Conservation (phyloP, 495 filamentous ascomycete genomes). For the Penicillium steckii region DNA sequence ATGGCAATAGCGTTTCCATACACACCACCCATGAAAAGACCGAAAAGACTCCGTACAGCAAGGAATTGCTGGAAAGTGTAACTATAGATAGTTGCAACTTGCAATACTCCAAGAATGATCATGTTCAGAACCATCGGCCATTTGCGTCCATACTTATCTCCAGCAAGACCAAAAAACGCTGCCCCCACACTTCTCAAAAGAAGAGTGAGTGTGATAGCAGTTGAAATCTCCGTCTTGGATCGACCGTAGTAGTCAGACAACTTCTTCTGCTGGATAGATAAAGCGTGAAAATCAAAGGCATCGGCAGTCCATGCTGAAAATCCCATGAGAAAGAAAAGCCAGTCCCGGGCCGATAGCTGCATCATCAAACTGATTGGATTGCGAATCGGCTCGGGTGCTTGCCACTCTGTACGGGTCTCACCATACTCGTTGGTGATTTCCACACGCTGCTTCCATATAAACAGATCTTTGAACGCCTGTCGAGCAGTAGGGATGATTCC, state of each 20-base stretch:
- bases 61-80: conserved; percentile 66
- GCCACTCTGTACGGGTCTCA: conserved; percentile 55
- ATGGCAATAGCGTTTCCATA: conserved; percentile 81
- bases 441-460: conserved; percentile 66
- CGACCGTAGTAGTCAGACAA: conserved; percentile 63
- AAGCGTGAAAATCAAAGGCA: conserved; percentile 75
- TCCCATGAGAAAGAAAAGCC: conserved; percentile 65
- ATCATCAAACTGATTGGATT: conserved; percentile 62
- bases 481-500: conserved; percentile 57
- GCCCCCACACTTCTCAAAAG: conserved; percentile 70
- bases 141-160: conserved; percentile 74
- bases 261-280: conserved; percentile 69
- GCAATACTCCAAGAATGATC: conserved; percentile 59
- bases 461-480: conserved; percentile 62
- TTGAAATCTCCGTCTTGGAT: conserved; percentile 66
- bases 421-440: conserved; percentile 58
- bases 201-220: conserved; percentile 72
- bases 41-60: conserved; percentile 67
- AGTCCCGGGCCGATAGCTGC: conserved; percentile 53
- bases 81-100: conserved; percentile 73
- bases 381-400: conserved; percentile 51
- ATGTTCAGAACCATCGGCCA: conserved; percentile 79
- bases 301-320: conserved; percentile 66
- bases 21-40: conserved; percentile 81
- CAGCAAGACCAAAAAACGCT: conserved; percentile 67